phyloP scores from a whole-genome alignment of 192 early-diverging fungal species.

The Mycoemilia scoparia region DNA sequence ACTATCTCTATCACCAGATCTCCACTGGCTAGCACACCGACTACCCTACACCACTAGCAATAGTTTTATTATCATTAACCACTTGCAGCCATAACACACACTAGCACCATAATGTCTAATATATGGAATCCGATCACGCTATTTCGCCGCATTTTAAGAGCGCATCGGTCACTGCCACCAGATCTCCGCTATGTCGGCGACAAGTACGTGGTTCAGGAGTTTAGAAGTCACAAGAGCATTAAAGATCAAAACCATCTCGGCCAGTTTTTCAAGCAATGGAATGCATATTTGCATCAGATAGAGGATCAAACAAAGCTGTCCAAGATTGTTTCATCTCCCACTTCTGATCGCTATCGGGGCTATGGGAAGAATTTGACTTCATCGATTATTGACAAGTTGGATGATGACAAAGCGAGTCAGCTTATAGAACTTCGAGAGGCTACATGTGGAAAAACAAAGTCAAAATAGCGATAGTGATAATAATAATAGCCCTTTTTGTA shows the following conservation, averaged over 20 bases:
- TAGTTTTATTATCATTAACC: too few species aligned
- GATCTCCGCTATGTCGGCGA: conserved; percentile 30
- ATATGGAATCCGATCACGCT: conserved; percentile 13
- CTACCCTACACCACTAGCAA: too few species aligned
- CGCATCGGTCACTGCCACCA: conserved; percentile 17
- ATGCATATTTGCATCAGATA: conserved; percentile 11
- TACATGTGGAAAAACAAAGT: conserved; percentile 1
- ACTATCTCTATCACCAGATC: too few species aligned
- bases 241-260: conserved; percentile 17
- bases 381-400: conserved; percentile 13
- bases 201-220: conserved; percentile 27
- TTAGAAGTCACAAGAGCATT: conserved; percentile 19
- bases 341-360: too few species aligned
- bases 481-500: too few species aligned
- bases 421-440: conserved; percentile 23
- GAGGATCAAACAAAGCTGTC: conserved; percentile 14
- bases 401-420: conserved; percentile 29
- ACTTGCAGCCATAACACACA: too few species aligned
- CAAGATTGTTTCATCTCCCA: too few species aligned
- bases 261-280: conserved; percentile 25
- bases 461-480: too few species aligned
- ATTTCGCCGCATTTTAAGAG: conserved; percentile 17
- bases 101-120: too few species aligned
- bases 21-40: too few species aligned
- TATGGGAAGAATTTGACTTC: conserved; percentile 15